Conservation (phyloP, 441 rosid species). For the Erodium texanum region DNA sequence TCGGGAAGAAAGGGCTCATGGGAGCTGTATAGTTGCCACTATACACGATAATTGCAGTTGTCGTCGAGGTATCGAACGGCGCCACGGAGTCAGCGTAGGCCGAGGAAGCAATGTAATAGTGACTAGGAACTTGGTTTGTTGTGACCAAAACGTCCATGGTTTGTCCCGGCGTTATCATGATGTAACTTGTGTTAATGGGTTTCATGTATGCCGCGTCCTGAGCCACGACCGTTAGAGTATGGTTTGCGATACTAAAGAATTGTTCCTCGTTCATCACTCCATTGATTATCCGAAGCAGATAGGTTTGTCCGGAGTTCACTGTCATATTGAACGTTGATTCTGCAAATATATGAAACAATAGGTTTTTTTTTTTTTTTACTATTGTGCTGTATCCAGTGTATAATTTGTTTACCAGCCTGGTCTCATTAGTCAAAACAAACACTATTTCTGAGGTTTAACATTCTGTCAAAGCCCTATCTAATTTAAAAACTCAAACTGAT, state of each 20-base stretch:
- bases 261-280: constrained; percentile 45
- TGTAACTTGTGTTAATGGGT: constrained; percentile 6
- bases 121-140: background rate
- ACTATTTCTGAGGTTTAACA: too few relatives aligned
- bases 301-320: constrained; percentile 35
- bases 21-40: constrained; percentile 8
- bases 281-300: constrained; percentile 43
- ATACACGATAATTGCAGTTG: constrained; percentile 15
- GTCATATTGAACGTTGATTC: constrained; percentile 18
- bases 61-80: background rate
- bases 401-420: too few relatives aligned
- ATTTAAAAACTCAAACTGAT: too few relatives aligned
- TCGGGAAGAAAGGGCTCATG: background rate
- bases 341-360: too few relatives aligned
- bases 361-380: too few relatives aligned
- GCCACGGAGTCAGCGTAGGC: constrained; percentile 7
- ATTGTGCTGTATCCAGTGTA: too few relatives aligned
- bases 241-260: constrained; percentile 51
- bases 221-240: constrained; percentile 27
- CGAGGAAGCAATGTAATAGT: constrained; percentile 19
- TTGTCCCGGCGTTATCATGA: constrained; percentile 20
- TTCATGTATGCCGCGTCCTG: constrained; percentile 17
- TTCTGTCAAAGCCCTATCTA: too few relatives aligned
- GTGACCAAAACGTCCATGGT: constrained; percentile 17
- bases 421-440: too few relatives aligned